Base-by-base conservation (phyloP, 495 filamentous ascomycete genomes). In the Penicillium fimorum region DNA sequence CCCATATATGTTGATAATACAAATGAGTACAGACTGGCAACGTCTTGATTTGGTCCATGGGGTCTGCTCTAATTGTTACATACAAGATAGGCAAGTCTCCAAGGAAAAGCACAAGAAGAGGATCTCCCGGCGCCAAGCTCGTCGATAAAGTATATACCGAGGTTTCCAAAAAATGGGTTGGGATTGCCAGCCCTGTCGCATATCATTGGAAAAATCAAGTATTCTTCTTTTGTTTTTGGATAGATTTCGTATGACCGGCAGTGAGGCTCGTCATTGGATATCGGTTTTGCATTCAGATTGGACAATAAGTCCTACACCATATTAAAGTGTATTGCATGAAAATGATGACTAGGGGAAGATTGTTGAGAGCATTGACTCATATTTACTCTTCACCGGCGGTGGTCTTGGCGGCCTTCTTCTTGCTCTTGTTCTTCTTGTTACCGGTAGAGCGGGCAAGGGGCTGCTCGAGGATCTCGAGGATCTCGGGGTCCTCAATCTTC, bases 401-500 rank as follows among this genome's bases (percentile, higher is more conserved):
- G 51, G 84, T 88, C 89, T 93, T 54, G 52, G 52, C 95, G 52
- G 52, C 95, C 83, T 94, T 94, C 77, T 93, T 91, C 79, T 92
- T 95, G 69, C 82, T 85, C 74, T 87, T 88, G 74, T 84, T 85
- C 67, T 80, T 82, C 76, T 89, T 91, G 63, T 83, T 82, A 59
- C 86, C 86, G 38, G 87, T 86, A 51, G 86, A 87, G 65, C 83
- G 86, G 58, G 87, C 80, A 52, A 96, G 72, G 13, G 94, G 92
- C 70, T 87, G 87, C 73, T 91, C 90, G 46, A 98, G 80, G 58
- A 98, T 93, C 79, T 91, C 88, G 52, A 96, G 86, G 59, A 98
- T 82, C 74, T 96, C 92, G 73, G 94, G 90, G 65, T 97, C 92
- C 55, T 86, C 88, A 69, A 98, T 94, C 84, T 96, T 96, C 83